These are phyloP conservation scores for Pseudoneurospora amorphoporcata DNA, from an alignment of 495 filamentous ascomycete species.

Conservation along the genomic window DNA sequence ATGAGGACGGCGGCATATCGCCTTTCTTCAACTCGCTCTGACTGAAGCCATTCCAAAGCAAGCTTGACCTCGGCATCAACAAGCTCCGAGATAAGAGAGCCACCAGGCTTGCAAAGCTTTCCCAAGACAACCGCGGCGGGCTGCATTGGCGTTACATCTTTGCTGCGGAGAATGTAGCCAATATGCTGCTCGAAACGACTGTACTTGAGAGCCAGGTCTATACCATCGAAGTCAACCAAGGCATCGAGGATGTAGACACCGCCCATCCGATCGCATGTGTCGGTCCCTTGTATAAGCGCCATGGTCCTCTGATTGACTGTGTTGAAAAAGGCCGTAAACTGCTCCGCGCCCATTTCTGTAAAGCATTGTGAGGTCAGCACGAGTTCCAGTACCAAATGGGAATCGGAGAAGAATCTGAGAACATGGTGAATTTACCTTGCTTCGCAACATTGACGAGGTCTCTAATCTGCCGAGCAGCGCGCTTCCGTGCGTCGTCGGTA, in stretches of 20 bases:
- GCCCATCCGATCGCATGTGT: slow-evolving; percentile 78
- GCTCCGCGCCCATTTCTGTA: slow-evolving; percentile 64
- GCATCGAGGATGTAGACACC: slow-evolving; percentile 86
- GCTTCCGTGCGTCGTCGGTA: slow-evolving; percentile 30
- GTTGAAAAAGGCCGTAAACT: slow-evolving; percentile 71
- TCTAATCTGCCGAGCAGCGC: slow-evolving; percentile 30
- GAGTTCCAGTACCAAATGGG: background rate
- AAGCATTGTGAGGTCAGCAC: background rate
- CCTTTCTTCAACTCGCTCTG: slow-evolving; percentile 85
- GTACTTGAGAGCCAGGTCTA: slow-evolving; percentile 88
- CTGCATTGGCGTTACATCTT: slow-evolving; percentile 77
- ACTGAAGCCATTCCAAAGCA: slow-evolving; percentile 89
- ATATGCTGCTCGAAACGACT: slow-evolving; percentile 85
- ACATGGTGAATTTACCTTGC: slow-evolving; percentile 19
- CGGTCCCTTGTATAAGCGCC: slow-evolving; percentile 67
- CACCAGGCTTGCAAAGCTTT: slow-evolving; percentile 80
- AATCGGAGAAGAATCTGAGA: background rate
- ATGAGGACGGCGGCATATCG: slow-evolving; percentile 86
- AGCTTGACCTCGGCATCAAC: slow-evolving; percentile 95
- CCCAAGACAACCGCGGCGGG: slow-evolving; percentile 80
- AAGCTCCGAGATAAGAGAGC: slow-evolving; percentile 87
- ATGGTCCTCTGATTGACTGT: slow-evolving; percentile 67
- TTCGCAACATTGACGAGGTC: slow-evolving; percentile 30
- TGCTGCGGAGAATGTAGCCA: slow-evolving; percentile 76
- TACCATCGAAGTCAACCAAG: slow-evolving; percentile 90